Percentiles rank a stretch among this genome's conserved stretches.
Conservation (phyloP, 495 filamentous ascomycete genomes). For the Lichenothelia convexa region DNA sequence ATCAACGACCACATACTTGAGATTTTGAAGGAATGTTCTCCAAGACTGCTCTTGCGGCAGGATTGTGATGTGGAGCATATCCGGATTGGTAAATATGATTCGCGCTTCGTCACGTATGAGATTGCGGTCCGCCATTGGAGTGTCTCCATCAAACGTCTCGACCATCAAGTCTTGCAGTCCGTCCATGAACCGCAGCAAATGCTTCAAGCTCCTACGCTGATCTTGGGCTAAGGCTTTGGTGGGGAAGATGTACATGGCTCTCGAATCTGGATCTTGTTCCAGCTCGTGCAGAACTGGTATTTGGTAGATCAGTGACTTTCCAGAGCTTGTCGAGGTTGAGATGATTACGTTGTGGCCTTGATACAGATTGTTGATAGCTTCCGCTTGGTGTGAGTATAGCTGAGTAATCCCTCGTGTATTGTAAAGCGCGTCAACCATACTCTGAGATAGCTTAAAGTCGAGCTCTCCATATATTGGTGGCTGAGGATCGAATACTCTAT, state of each 20-base stretch:
- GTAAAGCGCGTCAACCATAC: slow-evolving; percentile 84
- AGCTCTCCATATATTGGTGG: slow-evolving; percentile 68
- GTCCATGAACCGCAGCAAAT: slow-evolving; percentile 63
- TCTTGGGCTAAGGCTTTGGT: slow-evolving; percentile 96
- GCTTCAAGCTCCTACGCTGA: slow-evolving; percentile 73
- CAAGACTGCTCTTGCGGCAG: slow-evolving; percentile 81
- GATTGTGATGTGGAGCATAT: slow-evolving; percentile 94
- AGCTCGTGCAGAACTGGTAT: slow-evolving; percentile 80
- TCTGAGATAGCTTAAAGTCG: slow-evolving; percentile 70
- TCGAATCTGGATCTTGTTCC: slow-evolving; percentile 53
- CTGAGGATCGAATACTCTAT: slow-evolving; percentile 82
- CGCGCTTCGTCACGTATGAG: slow-evolving; percentile 71
- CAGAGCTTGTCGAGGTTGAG: slow-evolving; percentile 85
- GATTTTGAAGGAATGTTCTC: slow-evolving; percentile 72
- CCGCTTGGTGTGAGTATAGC: slow-evolving; percentile 86
- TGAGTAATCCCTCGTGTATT: slow-evolving; percentile 70
- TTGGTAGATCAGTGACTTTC: slow-evolving; percentile 94
- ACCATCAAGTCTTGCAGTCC: slow-evolving; percentile 57
- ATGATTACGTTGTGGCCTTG: slow-evolving; percentile 78
- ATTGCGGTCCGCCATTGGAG: slow-evolving; percentile 60
- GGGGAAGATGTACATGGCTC: slow-evolving; percentile 96
- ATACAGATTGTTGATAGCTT: slow-evolving; percentile 82
- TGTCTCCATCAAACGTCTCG: slow-evolving; percentile 94
- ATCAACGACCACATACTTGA: slow-evolving; percentile 70
- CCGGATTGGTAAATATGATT: slow-evolving; percentile 95